Evolutionary conservation across 768 basidiomycete genomes (phyloP).

Genomic region (Hemileccinum rubropunctum): DNA sequence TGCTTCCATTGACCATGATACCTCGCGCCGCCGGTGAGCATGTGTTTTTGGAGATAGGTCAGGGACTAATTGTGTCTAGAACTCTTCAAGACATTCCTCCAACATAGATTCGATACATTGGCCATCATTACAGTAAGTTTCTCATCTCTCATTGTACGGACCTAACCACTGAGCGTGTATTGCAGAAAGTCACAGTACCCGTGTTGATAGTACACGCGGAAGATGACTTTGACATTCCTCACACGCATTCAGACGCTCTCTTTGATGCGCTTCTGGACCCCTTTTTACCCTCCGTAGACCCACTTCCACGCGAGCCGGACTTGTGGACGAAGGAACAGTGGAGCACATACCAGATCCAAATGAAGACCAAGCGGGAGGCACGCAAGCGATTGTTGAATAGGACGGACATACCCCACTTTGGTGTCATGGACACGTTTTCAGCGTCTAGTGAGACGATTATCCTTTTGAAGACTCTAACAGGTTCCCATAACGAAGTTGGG

Average conservation of each 20-base stretch:
- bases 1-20: constrained; percentile 65
- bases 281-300: constrained; percentile 50
- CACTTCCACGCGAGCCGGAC: constrained; percentile 31
- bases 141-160: not conserved
- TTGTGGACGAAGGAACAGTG: constrained; percentile 42
- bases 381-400: constrained; percentile 47
- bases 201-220: constrained; percentile 73
- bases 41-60: not conserved
- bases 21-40: constrained; percentile 63
- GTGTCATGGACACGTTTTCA: constrained; percentile 52
- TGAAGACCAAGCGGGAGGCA: constrained; percentile 37
- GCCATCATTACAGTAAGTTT: constrained; percentile 54
- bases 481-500: constrained; percentile 58
- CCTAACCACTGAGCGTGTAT: not conserved
- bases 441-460: constrained; percentile 46
- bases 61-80: constrained; percentile 32
- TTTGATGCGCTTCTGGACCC: constrained; percentile 68
- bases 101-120: constrained; percentile 62
- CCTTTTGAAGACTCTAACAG: constrained; percentile 54
- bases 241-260: constrained; percentile 63
- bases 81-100: constrained; percentile 50
- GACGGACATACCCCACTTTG: constrained; percentile 45
- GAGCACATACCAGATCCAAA: constrained; percentile 39
- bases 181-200: constrained; percentile 62
- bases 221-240: constrained; percentile 73